Conservation (phyloP, 257 asterid genomes). For the Plantago major region DNA sequence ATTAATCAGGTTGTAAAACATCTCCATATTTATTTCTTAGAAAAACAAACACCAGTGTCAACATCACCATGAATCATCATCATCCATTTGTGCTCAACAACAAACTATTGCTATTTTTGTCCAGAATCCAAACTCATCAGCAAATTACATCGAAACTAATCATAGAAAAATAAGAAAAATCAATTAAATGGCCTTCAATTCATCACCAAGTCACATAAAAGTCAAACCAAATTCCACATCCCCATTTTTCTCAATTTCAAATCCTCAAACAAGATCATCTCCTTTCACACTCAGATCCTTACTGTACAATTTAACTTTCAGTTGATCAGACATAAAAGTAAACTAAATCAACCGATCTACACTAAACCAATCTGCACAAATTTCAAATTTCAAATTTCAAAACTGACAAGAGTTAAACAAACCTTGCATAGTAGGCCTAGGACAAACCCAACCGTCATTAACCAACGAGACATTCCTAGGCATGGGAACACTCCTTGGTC, state of each 20-base stretch:
- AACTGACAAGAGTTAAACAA: background rate
- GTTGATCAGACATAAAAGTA: no score
- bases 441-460: slow-evolving; percentile 80
- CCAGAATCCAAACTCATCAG: background rate
- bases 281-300: background rate
- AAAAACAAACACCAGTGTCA: slow-evolving; percentile 1
- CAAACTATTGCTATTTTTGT: background rate
- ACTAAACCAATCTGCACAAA: background rate
- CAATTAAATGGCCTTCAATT: background rate
- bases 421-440: slow-evolving; percentile 64
- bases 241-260: no score
- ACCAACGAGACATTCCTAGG: slow-evolving; percentile 61
- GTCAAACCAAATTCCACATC: slow-evolving; percentile 5
- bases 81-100: background rate
- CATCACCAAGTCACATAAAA: slow-evolving; percentile 9
- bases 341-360: background rate
- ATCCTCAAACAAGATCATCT: background rate
- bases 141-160: background rate
- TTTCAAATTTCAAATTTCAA: no score
- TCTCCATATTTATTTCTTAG: background rate
- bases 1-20: no score
- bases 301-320: no score
- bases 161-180: background rate
- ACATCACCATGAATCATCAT: background rate
- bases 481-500: slow-evolving; percentile 51